phyloP scores from a whole-genome alignment of 768 basidiomycete species.

The Mycena galericulata region DNA sequence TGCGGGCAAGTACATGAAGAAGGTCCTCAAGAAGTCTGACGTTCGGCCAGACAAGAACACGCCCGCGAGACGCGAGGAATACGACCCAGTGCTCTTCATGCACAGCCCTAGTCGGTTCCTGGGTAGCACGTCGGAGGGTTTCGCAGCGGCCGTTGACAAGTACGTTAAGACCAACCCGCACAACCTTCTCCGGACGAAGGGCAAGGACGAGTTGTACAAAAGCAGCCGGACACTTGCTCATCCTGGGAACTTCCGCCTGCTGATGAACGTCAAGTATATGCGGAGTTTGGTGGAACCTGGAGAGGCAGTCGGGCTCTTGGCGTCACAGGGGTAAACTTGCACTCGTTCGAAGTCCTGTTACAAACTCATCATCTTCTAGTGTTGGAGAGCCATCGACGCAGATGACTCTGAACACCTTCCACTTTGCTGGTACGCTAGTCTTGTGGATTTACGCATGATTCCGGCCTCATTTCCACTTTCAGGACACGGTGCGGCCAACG shows the following conservation, averaged over 20 bases:
- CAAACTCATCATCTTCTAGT: slow-evolving; percentile 56
- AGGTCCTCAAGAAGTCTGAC: slow-evolving; percentile 80
- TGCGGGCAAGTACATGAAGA: slow-evolving; percentile 88
- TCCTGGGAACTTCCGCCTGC: slow-evolving; percentile 72
- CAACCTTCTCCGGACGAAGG: slow-evolving; percentile 54
- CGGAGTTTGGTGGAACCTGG: slow-evolving; percentile 95
- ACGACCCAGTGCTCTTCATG: slow-evolving; percentile 78
- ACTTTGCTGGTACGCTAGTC: slow-evolving; percentile 85
- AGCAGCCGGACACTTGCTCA: slow-evolving; percentile 61
- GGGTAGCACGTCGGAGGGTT: slow-evolving; percentile 93
- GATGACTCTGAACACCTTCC: slow-evolving; percentile 99
- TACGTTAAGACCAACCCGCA: slow-evolving; percentile 85
- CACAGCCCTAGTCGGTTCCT: slow-evolving; percentile 85
- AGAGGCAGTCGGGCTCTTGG: slow-evolving; percentile 97
- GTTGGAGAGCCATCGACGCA: slow-evolving; percentile 99
- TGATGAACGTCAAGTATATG: slow-evolving; percentile 96
- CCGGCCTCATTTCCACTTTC: slow-evolving; percentile 18
- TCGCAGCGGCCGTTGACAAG: slow-evolving; percentile 81
- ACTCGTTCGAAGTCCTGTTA: neutral
- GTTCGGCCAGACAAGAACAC: slow-evolving; percentile 54
- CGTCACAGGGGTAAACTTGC: slow-evolving; percentile 89
- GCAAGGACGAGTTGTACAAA: slow-evolving; percentile 49
- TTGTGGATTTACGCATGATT: neutral
- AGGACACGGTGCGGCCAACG: slow-evolving; percentile 99
- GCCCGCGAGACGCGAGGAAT: slow-evolving; percentile 66